Evolutionary conservation across 441 rosid species (phyloP).

Genomic region (Corymbia citriodora): DNA sequence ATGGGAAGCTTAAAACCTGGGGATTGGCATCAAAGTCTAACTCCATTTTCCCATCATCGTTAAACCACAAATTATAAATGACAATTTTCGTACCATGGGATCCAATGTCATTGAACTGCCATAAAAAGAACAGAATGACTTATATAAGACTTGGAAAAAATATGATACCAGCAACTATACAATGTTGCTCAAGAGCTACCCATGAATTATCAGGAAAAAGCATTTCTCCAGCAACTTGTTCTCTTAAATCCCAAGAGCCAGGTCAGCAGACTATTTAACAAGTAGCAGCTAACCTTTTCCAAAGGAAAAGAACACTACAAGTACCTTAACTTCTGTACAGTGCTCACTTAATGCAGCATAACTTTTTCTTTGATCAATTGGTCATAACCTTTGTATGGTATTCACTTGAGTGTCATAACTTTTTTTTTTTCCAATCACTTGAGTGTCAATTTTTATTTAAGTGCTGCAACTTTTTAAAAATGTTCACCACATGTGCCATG

Average conservation of each 20-base stretch:
- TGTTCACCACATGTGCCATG: neutral
- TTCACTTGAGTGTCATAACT: neutral
- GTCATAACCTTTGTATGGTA: neutral
- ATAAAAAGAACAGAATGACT: neutral
- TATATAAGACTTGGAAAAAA: neutral
- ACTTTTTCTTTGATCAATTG: neutral
- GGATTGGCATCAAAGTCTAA: constrained; percentile 68
- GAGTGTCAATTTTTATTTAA: neutral
- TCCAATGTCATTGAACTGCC: constrained; percentile 80
- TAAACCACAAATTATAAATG: constrained; percentile 81
- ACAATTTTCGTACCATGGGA: constrained; percentile 84
- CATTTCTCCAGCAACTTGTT: neutral
- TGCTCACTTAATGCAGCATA: neutral
- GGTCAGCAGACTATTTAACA: neutral
- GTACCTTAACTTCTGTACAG: neutral
- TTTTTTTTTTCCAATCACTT: too few relatives aligned
- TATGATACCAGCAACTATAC: neutral
- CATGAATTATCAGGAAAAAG: neutral
- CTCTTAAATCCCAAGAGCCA: neutral
- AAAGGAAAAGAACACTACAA: neutral
- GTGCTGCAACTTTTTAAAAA: neutral
- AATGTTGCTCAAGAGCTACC: neutral
- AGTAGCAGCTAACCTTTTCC: neutral
- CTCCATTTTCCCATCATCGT: constrained; percentile 59
- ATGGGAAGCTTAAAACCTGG: constrained; percentile 38